A percentile compares a stretch with the other conserved stretches of the same genome.
phyloP scores from a whole-genome alignment of 2,329 filamentous ascomycete genomes.

The Dryadomyces quercus-mongolicae region DNA sequence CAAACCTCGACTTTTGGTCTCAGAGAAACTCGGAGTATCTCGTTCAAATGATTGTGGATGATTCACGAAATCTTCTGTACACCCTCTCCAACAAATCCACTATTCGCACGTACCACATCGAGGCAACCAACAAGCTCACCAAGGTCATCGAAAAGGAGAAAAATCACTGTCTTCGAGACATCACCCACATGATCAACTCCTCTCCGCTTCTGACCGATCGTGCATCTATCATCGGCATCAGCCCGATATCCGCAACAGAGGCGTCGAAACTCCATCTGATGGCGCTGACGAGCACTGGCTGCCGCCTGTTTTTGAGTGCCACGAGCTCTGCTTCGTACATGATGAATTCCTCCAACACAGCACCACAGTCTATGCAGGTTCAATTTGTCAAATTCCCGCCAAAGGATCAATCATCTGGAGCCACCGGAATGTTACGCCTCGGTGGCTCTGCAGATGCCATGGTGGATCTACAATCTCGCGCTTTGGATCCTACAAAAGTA shows the following conservation, averaged over 20 bases:
- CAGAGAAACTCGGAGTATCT: constrained; percentile 50
- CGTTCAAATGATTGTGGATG: constrained; percentile 73
- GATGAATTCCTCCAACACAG: constrained; percentile 45
- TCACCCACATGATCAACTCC: constrained; percentile 73
- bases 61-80: constrained; percentile 79
- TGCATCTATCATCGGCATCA: constrained; percentile 71
- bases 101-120: constrained; percentile 85
- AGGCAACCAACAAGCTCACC: constrained; percentile 46
- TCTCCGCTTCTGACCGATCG: constrained; percentile 58
- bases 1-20: constrained; percentile 33
- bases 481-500: constrained; percentile 35
- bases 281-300: constrained; percentile 82
- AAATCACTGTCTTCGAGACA: constrained; percentile 52
- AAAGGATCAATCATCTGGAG: constrained; percentile 21
- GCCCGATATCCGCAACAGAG: constrained; percentile 67
- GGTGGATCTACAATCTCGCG: constrained; percentile 35
- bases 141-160: constrained; percentile 55
- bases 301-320: constrained; percentile 82
- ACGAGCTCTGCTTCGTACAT: constrained; percentile 64
- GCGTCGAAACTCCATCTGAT: constrained; percentile 78
- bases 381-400: constrained; percentile 94
- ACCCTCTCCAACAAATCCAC: constrained; percentile 80
- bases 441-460: constrained; percentile 24
- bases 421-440: neutral
- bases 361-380: constrained; percentile 94